Conservation (phyloP, 2,329 filamentous ascomycete genomes). For the Pochonia chlamydosporia region DNA sequence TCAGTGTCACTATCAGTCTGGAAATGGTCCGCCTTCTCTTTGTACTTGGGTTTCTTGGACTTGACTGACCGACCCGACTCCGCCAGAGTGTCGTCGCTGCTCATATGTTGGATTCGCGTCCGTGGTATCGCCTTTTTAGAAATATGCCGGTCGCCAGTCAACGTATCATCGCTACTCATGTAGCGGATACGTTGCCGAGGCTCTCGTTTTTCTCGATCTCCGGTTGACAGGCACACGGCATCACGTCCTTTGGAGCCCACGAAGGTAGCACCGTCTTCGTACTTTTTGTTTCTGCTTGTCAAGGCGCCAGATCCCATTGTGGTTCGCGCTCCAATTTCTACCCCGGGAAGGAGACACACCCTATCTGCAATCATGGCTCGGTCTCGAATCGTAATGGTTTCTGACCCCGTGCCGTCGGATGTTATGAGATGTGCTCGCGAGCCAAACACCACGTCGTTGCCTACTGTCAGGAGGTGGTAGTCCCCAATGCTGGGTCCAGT, state of each 20-base stretch:
- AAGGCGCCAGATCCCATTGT: slow-evolving; percentile 50
- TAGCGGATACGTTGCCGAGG: slow-evolving; percentile 8
- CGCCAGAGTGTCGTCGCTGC: slow-evolving; percentile 16
- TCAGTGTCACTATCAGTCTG: slow-evolving; percentile 14
- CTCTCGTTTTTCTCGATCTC: slow-evolving; percentile 8
- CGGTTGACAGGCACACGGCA: slow-evolving; percentile 35
- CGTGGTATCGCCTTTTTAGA: slow-evolving; percentile 7
- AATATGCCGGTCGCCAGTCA: slow-evolving; percentile 6
- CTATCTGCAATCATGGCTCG: slow-evolving; percentile 53
- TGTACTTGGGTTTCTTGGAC: slow-evolving; percentile 1
- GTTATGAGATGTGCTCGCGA: slow-evolving; percentile 49
- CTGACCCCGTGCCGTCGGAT: slow-evolving; percentile 44
- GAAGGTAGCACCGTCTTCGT: slow-evolving; percentile 40
- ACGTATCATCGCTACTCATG: slow-evolving; percentile 17
- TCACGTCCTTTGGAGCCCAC: slow-evolving; percentile 47
- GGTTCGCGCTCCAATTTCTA: slow-evolving; percentile 39
- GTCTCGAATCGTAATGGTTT: slow-evolving; percentile 38
- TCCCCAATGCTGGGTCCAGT: slow-evolving; percentile 47
- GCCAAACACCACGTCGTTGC: slow-evolving; percentile 55
- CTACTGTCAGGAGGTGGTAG: slow-evolving; percentile 49
- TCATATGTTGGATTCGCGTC: slow-evolving; percentile 10
- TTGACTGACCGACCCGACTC: slow-evolving; percentile 9
- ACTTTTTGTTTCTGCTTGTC: slow-evolving; percentile 38
- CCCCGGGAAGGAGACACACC: slow-evolving; percentile 45
- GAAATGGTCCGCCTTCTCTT: slow-evolving; percentile 6